These are phyloP conservation scores for Cryptococcus deneoformans DNA, from an alignment of 1,284 basidiomycete genomes.

Conservation along the genomic window DNA sequence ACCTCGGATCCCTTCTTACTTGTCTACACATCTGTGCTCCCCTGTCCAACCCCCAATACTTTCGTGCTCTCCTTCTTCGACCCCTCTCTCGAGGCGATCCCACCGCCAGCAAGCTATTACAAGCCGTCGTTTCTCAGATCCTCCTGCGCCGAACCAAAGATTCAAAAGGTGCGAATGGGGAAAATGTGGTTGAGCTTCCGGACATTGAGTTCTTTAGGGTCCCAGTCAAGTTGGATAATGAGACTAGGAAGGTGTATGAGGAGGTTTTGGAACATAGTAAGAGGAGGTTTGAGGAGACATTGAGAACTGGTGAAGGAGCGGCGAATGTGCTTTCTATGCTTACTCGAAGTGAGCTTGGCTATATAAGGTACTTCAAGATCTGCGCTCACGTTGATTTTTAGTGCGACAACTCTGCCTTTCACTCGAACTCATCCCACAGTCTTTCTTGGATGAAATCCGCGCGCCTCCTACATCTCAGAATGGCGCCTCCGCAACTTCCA, in stretches of 20 bases:
- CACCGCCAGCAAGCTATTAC: constrained; percentile 65
- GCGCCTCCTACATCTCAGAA: constrained; percentile 45
- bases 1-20: constrained; percentile 76
- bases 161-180: constrained; percentile 74
- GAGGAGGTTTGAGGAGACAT: constrained; percentile 57
- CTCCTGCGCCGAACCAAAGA: constrained; percentile 86
- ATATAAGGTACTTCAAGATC: background rate
- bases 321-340: constrained; percentile 72
- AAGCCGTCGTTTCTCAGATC: constrained; percentile 77
- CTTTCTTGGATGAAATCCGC: constrained; percentile 68
- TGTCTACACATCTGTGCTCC: constrained; percentile 79
- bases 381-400: constrained; percentile 8
- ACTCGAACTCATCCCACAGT: constrained; percentile 68
- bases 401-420: constrained; percentile 82
- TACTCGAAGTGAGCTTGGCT: constrained; percentile 56
- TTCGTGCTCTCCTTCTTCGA: constrained; percentile 68
- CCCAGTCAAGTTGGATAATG: constrained; percentile 62
- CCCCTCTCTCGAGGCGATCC: constrained; percentile 67
- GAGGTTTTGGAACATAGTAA: constrained; percentile 64
- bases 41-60: constrained; percentile 72
- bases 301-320: constrained; percentile 39
- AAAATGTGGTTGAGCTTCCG: constrained; percentile 68
- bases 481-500: constrained; percentile 42
- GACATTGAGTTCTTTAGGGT: constrained; percentile 55
- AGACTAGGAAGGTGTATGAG: constrained; percentile 71